These are phyloP conservation scores for Ascoidea rubescens DNA, from an alignment of 805 yeast species.

Conservation along the genomic window DNA sequence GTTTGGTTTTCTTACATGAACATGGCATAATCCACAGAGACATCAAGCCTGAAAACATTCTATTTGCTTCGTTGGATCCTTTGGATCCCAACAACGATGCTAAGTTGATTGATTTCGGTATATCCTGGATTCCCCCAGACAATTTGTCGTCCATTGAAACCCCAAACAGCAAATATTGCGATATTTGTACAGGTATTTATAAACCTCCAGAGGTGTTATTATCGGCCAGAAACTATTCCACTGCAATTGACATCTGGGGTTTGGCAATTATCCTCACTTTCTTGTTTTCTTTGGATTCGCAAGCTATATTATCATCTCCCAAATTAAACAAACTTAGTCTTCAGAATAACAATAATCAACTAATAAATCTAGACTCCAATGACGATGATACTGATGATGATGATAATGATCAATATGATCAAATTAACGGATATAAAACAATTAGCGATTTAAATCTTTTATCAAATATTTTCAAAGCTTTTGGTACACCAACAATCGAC, in stretches of 20 bases:
- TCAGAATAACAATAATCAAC: background rate
- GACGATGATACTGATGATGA: constrained; percentile 10
- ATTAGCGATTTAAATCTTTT: constrained; percentile 47
- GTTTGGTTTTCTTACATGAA: constrained; percentile 39
- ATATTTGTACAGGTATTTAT: constrained; percentile 54
- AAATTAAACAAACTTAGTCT: background rate
- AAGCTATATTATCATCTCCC: background rate
- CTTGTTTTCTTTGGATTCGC: constrained; percentile 24
- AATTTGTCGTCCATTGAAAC: constrained; percentile 12
- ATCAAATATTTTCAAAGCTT: constrained; percentile 34
- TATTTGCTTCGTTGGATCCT: constrained; percentile 21
- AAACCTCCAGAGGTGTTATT: constrained; percentile 68
- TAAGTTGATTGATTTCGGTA: constrained; percentile 53
- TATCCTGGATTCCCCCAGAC: constrained; percentile 25
- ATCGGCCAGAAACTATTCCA: constrained; percentile 38
- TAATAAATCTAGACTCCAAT: constrained; percentile 13
- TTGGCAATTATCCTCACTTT: constrained; percentile 45
- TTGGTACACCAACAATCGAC: constrained; percentile 46
- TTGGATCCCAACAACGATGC: constrained; percentile 16
- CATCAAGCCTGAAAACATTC: constrained; percentile 52
- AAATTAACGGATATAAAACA: constrained; percentile 12
- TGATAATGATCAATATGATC: constrained; percentile 12
- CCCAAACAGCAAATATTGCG: constrained; percentile 21
- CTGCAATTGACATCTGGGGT: constrained; percentile 61
- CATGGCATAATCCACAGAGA: constrained; percentile 65